Evolutionary conservation across 2,329 filamentous ascomycete species (phyloP).

Genomic region (Nothophaeocryptopus gaeumannii): DNA sequence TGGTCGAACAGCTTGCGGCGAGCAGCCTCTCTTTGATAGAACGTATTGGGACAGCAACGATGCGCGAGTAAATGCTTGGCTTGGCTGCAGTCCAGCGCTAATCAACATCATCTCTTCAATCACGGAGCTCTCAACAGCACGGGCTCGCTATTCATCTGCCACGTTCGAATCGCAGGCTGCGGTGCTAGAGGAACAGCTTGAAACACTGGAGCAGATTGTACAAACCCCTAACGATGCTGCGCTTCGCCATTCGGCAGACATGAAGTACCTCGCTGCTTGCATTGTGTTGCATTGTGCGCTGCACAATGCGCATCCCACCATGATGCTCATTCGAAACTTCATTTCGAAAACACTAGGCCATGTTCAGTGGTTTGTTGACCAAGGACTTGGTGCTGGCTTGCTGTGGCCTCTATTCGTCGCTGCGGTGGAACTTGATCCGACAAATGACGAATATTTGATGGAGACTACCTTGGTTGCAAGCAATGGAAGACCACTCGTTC

Average conservation of each 20-base stretch:
- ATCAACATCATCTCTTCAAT: not conserved
- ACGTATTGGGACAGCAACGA: conserved; percentile 1
- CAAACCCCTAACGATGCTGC: not conserved
- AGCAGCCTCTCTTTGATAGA: conserved; percentile 2
- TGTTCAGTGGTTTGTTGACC: conserved; percentile 1
- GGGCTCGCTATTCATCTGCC: not conserved
- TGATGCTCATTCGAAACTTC: not conserved
- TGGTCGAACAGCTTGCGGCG: conserved; percentile 1
- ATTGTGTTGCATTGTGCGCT: conserved; percentile 1
- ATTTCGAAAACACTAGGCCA: not conserved
- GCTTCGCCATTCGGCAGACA: not conserved
- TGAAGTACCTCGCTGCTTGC: conserved; percentile 1
- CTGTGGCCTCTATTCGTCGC: conserved; percentile 1
- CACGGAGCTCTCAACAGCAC: not conserved
- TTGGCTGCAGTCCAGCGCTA: conserved; percentile 2
- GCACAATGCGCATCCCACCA: not conserved
- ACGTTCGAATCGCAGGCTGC: not conserved
- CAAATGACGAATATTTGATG: not conserved
- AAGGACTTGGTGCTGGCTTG: not conserved
- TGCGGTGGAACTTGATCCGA: conserved; percentile 1
- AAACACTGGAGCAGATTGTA: not conserved
- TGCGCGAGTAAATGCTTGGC: not conserved
- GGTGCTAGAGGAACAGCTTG: not conserved
- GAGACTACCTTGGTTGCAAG: not conserved
- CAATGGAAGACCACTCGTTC: not conserved